Evolutionary conservation across 2,329 filamentous ascomycete genomes (phyloP), one percentile per base, ranked within the genome.

Genomic region (Samsoniella hepiali): DNA sequence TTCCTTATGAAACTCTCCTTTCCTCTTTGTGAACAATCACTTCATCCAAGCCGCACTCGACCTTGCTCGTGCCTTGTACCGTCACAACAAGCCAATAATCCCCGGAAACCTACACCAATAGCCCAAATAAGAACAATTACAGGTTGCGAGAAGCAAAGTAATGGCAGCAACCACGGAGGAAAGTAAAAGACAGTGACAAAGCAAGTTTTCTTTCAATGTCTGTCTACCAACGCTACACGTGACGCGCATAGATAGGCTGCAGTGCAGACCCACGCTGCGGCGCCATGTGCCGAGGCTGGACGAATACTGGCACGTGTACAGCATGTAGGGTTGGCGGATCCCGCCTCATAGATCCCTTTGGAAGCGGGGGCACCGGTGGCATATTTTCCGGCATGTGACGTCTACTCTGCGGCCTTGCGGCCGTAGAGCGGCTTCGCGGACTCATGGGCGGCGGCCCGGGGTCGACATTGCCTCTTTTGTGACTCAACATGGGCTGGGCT

Each of bases 321-420:
- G 8, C 13, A 40, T 40, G 36, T 6, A 57, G 42, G 32, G n/a
- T n/a, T 50, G 45, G 15, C 3, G 44, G 55, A 36, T 65, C 59
- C 9, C 67, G 50, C n/a, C 32, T 64, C 32, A 53, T 55, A 8
- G 64, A 63, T 7, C 62, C 56, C 32, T 49, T 54, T 3, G 66
- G 66, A 58, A 67, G 62, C 15, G 63, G 47, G 2, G 67, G 67
- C 11, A 68, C 53, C 10, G 66, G 67, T 11, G 67, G 67, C 55
- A 51, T 34, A 5, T 36, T 61, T 17, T 56, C 65, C 7, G 44
- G 22, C 38, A 38, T 36, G 5, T 11, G 40, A 6, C 49, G 32
- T 32, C 47, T 53, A 7, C 29, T 31, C 1, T 44, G 32, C 9
- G 38, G 10, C 7, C 4, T 34, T n/a, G n/a, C n/a, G n/a, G n/a